These are phyloP conservation scores for Candida maltosa DNA, from an alignment of 805 yeast genomes.

Conservation along the genomic window DNA sequence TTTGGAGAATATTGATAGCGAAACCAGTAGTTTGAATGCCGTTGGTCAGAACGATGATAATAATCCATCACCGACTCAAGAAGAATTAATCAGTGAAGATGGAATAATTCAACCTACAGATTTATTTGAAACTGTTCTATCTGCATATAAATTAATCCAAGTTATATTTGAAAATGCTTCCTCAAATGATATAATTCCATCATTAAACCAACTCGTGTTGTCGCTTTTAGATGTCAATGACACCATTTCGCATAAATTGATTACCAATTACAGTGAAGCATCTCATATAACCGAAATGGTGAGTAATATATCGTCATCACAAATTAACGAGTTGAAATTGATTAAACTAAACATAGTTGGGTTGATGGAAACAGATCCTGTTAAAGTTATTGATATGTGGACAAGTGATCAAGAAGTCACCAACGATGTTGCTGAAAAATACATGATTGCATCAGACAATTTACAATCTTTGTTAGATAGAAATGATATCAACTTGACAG, in stretches of 20 bases:
- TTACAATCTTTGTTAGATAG: constrained; percentile 43
- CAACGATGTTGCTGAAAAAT: constrained; percentile 32
- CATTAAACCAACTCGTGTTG: constrained; percentile 11
- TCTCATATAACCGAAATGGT: constrained; percentile 18
- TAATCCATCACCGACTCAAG: constrained; percentile 7
- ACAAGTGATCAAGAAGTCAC: constrained; percentile 10
- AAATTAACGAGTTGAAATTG: constrained; percentile 28
- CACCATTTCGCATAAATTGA: constrained; percentile 15
- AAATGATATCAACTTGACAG: constrained; percentile 12
- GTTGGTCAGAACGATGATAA: neutral
- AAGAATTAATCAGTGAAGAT: constrained; percentile 18
- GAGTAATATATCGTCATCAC: constrained; percentile 23
- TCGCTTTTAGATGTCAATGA: constrained; percentile 20
- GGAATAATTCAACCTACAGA: constrained; percentile 33
- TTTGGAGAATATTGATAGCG: constrained; percentile 10
- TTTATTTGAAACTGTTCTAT: constrained; percentile 28
- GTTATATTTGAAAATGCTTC: constrained; percentile 26
- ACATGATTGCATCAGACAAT: constrained; percentile 41
- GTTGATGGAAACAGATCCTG: constrained; percentile 21
- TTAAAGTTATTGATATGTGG: constrained; percentile 33
- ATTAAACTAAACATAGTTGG: constrained; percentile 25
- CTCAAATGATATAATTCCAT: constrained; percentile 6
- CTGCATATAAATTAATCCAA: constrained; percentile 25
- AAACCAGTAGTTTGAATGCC: neutral
- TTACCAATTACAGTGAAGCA: constrained; percentile 14